These are phyloP conservation scores for Ophiobolus disseminans DNA, from an alignment of 2,329 filamentous ascomycete genomes.

Conservation along the genomic window DNA sequence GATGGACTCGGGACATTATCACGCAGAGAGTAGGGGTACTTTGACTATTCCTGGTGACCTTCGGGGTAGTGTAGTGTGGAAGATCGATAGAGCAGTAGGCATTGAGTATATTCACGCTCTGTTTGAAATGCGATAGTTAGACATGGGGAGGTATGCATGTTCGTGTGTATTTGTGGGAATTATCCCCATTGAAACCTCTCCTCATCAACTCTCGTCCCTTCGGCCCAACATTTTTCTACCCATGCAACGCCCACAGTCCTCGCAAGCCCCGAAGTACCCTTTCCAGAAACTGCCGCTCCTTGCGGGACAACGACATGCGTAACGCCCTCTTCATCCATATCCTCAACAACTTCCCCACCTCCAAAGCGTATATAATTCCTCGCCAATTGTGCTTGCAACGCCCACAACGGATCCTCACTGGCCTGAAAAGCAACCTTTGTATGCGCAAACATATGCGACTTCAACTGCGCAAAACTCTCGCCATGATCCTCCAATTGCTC, in stretches of 20 bases:
- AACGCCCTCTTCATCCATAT: conserved; percentile 60
- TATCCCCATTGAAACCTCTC: conserved; percentile 47
- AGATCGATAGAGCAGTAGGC: no score
- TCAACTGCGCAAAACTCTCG: conserved; percentile 29
- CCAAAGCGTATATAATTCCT: conserved; percentile 72
- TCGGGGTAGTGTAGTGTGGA: no score
- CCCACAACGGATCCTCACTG: conserved; percentile 17
- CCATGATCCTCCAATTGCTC: conserved; percentile 39
- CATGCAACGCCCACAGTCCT: conserved; percentile 74
- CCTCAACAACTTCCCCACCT: conserved; percentile 65
- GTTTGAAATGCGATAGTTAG: no score
- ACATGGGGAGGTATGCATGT: no score
- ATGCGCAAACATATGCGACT: conserved; percentile 42
- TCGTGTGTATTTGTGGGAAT: no score
- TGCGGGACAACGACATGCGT: conserved; percentile 74
- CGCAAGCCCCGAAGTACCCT: conserved; percentile 63
- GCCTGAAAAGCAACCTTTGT: conserved; percentile 28
- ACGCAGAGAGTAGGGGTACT: no score
- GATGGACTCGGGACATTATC: no score
- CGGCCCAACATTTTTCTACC: conserved; percentile 81
- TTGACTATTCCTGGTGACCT: no score
- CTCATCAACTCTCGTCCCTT: conserved; percentile 80
- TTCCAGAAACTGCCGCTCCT: conserved; percentile 56
- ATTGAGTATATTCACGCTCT: no score
- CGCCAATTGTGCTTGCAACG: conserved; percentile 52